Percentiles rank a stretch among this genome's conserved stretches.
phyloP scores from a whole-genome alignment of 1,284 basidiomycete genomes.

The Pseudozyma pruni region DNA sequence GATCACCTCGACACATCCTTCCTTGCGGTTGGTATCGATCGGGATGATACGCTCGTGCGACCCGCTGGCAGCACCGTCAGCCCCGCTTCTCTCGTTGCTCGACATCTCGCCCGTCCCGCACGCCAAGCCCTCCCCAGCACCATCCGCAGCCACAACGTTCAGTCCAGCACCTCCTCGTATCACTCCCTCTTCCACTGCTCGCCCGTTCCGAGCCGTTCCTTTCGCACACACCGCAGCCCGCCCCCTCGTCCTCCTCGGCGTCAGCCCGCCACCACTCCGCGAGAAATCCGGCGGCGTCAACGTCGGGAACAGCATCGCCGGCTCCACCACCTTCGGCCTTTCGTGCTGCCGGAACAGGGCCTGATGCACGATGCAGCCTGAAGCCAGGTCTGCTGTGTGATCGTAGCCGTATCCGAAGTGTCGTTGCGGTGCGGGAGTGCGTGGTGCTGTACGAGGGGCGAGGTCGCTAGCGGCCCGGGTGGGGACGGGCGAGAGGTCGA shows the following conservation, averaged over 20 bases:
- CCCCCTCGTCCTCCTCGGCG: conserved; percentile 9
- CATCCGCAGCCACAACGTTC: background rate
- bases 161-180: background rate
- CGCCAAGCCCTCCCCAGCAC: background rate
- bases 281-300: conserved; percentile 28
- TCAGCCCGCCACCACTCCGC: background rate
- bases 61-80: too few relatives aligned
- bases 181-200: background rate
- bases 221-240: too few relatives aligned
- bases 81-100: too few relatives aligned
- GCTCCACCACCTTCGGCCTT: background rate
- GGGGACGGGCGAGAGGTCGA: background rate
- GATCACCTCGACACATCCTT: too few relatives aligned
- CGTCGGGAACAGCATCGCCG: background rate
- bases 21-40: too few relatives aligned
- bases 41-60: too few relatives aligned
- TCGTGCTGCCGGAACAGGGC: conserved; percentile 19
- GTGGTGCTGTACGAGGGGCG: background rate
- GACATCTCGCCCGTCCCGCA: too few relatives aligned
- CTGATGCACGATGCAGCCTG: conserved; percentile 30
- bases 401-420: conserved; percentile 11
- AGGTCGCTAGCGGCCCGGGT: conserved; percentile 11
- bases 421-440: background rate
- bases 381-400: conserved; percentile 17
- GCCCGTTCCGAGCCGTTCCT: conserved; percentile 5